These are phyloP conservation scores for Chionographis japonica DNA, from an alignment of 106 monocot genomes.

Conservation along the genomic window DNA sequence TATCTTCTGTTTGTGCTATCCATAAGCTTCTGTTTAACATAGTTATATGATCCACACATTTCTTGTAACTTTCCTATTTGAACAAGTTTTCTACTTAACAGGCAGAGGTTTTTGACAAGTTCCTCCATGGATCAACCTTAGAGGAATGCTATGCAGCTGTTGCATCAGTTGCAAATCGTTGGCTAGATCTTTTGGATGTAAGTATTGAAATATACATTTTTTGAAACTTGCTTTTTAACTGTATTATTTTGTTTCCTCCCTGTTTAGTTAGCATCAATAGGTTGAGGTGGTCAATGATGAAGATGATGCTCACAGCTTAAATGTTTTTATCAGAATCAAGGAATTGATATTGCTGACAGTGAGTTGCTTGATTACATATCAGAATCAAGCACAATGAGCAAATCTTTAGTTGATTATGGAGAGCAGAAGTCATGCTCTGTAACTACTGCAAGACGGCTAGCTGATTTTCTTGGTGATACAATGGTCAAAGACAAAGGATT, in stretches of 20 bases:
- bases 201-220: conserved; percentile 9
- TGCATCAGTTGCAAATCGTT: conserved; percentile 91
- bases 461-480: conserved; percentile 92
- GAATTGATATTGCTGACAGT: conserved; percentile 86
- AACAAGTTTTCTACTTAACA: conserved; percentile 18
- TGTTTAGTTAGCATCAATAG: background rate
- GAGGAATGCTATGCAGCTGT: conserved; percentile 94
- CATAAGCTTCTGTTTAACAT: too few species aligned
- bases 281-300: background rate
- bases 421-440: conserved; percentile 94
- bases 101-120: conserved; percentile 99
- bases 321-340: conserved; percentile 71
- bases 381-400: conserved; percentile 99
- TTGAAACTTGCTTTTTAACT: background rate
- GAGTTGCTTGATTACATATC: conserved; percentile 98
- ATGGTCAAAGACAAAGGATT: conserved; percentile 99
- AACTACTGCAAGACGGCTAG: conserved; percentile 89
- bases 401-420: conserved; percentile 91
- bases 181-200: conserved; percentile 98
- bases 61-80: background rate
- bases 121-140: conserved; percentile 80
- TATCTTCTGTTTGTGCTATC: too few species aligned
- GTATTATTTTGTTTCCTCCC: background rate
- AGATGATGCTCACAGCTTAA: background rate
- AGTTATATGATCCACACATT: too few species aligned